These are phyloP conservation scores for Russula emetica DNA, from an alignment of 768 basidiomycete genomes.

Conservation along the genomic window DNA sequence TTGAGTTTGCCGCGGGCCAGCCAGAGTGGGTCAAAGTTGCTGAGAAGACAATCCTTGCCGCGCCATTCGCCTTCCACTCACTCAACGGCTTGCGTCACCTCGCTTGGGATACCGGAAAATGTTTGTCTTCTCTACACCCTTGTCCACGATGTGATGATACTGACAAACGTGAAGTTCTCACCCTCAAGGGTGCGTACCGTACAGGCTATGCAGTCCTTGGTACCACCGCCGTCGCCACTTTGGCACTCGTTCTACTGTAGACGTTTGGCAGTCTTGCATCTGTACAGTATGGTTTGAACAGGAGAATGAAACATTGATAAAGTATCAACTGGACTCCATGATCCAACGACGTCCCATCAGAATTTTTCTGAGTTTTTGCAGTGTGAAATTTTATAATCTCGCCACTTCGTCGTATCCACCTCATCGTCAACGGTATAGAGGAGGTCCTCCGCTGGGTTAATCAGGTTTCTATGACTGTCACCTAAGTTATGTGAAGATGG, in stretches of 20 bases:
- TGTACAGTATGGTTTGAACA: not conserved
- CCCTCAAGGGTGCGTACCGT: slow-evolving; percentile 71
- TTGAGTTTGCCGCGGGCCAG: slow-evolving; percentile 64
- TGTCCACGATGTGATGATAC: not conserved
- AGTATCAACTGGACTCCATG: not conserved
- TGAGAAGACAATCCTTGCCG: slow-evolving; percentile 74
- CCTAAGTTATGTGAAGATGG: not conserved
- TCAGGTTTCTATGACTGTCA: too few relatives aligned
- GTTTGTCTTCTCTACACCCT: slow-evolving; percentile 47
- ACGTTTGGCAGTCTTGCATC: not conserved
- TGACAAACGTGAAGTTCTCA: slow-evolving; percentile 52
- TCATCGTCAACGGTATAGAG: too few relatives aligned
- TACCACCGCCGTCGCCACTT: slow-evolving; percentile 69
- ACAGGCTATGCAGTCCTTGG: slow-evolving; percentile 84
- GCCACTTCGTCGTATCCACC: not conserved
- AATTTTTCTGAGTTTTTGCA: not conserved
- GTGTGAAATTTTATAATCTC: not conserved
- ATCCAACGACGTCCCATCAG: not conserved
- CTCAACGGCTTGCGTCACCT: slow-evolving; percentile 90
- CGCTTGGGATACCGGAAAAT: slow-evolving; percentile 82
- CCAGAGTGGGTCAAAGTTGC: slow-evolving; percentile 74
- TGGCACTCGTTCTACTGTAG: slow-evolving; percentile 58
- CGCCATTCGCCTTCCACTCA: slow-evolving; percentile 87
- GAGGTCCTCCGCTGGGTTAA: not conserved
- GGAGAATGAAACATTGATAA: not conserved